Conservation (phyloP, 306 rosid genomes). For the Cicer chorassanicum region DNA sequence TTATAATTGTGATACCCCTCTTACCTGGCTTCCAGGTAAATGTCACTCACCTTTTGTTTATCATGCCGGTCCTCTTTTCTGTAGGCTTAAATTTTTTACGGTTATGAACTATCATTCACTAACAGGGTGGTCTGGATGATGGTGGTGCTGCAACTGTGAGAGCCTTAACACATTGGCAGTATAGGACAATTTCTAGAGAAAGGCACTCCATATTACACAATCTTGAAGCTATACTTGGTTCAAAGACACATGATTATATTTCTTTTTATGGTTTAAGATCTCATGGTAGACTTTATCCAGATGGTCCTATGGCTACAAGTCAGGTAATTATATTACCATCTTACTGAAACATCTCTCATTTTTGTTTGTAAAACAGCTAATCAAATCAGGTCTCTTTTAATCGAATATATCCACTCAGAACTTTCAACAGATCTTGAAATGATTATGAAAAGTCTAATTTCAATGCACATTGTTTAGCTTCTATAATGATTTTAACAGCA, state of each 20-base stretch:
- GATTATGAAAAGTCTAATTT: neutral
- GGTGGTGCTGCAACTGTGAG: slow-evolving; percentile 97
- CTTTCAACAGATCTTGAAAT: slow-evolving; percentile 21
- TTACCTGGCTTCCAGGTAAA: slow-evolving; percentile 97
- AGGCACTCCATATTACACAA: slow-evolving; percentile 74
- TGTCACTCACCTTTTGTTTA: slow-evolving; percentile 10
- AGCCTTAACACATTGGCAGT: slow-evolving; percentile 98
- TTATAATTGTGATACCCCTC: slow-evolving; percentile 86
- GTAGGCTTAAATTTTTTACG: slow-evolving; percentile 9
- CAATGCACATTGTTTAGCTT: slow-evolving; percentile 23
- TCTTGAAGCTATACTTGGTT: slow-evolving; percentile 76
- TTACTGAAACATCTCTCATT: slow-evolving; percentile 3
- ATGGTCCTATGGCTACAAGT: slow-evolving; percentile 88
- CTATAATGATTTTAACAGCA: slow-evolving; percentile 1
- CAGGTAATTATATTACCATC: slow-evolving; percentile 60
- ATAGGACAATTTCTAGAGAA: slow-evolving; percentile 92
- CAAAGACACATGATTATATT: slow-evolving; percentile 80
- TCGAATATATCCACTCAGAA: neutral
- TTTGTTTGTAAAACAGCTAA: slow-evolving; percentile 7
- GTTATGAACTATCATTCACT: slow-evolving; percentile 35
- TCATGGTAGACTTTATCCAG: slow-evolving; percentile 77
- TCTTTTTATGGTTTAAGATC: slow-evolving; percentile 94
- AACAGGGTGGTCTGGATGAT: slow-evolving; percentile 95
- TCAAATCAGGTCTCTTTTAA: neutral
- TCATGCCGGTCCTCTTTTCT: slow-evolving; percentile 16